Base-by-base conservation (phyloP, 2,329 filamentous ascomycete species). In the Monilinia vaccinii-corymbosi region DNA sequence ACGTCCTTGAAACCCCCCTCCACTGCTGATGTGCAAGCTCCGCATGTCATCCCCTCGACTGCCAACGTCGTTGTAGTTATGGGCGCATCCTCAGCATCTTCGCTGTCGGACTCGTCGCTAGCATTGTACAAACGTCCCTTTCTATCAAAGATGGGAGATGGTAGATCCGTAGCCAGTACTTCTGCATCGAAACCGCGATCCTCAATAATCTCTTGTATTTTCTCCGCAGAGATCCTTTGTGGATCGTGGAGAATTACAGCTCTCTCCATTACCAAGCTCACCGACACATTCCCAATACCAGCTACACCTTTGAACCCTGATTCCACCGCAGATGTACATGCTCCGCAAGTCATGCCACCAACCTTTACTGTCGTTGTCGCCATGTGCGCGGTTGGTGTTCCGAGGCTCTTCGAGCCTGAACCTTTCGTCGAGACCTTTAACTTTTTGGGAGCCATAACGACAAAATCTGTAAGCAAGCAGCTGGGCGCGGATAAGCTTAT, bases 311-410 rank as follows among this genome's bases (percentile, higher is more conserved):
- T 88, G 76, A 99, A 96, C 66, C 89, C 94, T 62, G 87, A 84
- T 79, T 97, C 93, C 67, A 99, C 87, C n/a, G 94, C 87, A 48
- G 92, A 95, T 32, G 93, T 97, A 73, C 94, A 99, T 67, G 93
- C 88, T 71, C 93, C 92, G 76, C 94, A 99, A 65, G 85, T 88
- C 85, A 88, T 99, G 67, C 94, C 94, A 66, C 88, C 91, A 45
- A 99, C 88, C 70, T 87, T 89, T 62, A 99, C 76, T 23, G 92
- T 97, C 36, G 94, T 97, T 14, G 89, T 96, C 44, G 90, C 90
- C 84, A 95, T 88, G 72, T 87, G 84, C 62, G 71, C 67, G 25
- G 63, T 63, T n/a, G 66, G 65, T n/a, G 66, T 63, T 8, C 47
- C 61, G 32, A 64, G 45, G 21, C 62, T 60, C 32, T 59, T 56